Percentiles rank a stretch among this genome's conserved stretches.
These are phyloP conservation scores for Postia placenta DNA, from an alignment of 768 basidiomycete genomes.

Conservation along the genomic window DNA sequence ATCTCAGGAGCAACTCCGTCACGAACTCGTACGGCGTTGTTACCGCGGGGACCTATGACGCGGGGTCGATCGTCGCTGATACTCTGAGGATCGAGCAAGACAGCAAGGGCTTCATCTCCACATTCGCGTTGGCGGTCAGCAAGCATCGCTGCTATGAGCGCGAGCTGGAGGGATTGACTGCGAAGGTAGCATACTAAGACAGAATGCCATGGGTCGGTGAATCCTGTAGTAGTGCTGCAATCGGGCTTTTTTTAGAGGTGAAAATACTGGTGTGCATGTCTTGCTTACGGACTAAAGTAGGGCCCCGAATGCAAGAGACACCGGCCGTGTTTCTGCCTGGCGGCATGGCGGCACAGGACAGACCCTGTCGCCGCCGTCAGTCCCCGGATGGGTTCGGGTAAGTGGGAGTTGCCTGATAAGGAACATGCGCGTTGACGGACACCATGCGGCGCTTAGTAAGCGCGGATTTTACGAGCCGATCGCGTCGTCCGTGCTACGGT, in stretches of 20 bases:
- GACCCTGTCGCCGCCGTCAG: neutral
- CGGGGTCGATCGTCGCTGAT: conserved; percentile 34
- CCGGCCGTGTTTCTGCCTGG: neutral
- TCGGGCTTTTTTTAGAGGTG: neutral
- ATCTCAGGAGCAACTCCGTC: conserved; percentile 31
- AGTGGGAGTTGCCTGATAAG: too few species aligned
- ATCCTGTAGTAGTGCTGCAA: neutral
- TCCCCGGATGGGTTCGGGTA: too few species aligned
- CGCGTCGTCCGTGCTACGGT: too few species aligned
- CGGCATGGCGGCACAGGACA: neutral
- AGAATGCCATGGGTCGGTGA: neutral
- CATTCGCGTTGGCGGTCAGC: conserved; percentile 58
- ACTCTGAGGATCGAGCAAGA: conserved; percentile 35
- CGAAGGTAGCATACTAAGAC: conserved; percentile 41
- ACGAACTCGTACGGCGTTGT: conserved; percentile 57
- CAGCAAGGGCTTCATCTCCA: conserved; percentile 47
- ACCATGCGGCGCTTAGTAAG: too few species aligned
- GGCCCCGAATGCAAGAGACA: neutral
- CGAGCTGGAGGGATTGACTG: conserved; percentile 50
- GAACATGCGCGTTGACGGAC: too few species aligned
- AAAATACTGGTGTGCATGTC: neutral
- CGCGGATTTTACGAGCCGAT: too few species aligned
- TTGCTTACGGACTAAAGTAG: neutral
- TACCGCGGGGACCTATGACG: conserved; percentile 46
- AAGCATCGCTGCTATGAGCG: conserved; percentile 61